Evolutionary conservation across 352 stramenopile genomes (phyloP), one percentile per base, ranked within the genome.

Genomic region (Pythium folliculosum): DNA sequence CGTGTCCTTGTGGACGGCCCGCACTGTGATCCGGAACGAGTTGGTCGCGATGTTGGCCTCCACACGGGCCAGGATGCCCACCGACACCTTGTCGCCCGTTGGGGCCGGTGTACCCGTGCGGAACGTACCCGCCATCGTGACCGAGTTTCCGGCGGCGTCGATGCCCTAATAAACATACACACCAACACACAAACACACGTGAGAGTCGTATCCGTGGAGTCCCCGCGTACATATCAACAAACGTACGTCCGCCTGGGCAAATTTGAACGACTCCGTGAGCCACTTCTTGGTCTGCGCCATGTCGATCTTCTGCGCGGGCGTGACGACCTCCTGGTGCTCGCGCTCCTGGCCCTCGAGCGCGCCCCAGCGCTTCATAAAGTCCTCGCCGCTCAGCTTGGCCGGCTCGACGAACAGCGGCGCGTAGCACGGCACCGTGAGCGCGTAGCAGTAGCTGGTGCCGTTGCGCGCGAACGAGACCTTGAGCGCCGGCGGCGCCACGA

Each of bases 351-450:
- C 91, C 56, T 97, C 91, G 7, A 98, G 75, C 51, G 89, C 92
- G 30, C 84, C 86, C 93, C 94, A 98, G 40, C 94, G 80, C 72
- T 97, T 91, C 76, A 97, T 90, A 74, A 98, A 98, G 12, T 95
- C 92, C n/a, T 89, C 85, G 44, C 82, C 79, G 53, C 92, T 82
- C 10, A 98, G 77, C 52, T 88, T 91, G 19, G 98, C 90, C 17
- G 94, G 92, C 71, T 98, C 94, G 72, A 98, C 90, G 77, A 98
- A 99, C 56, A 71, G 90, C 30, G 89, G 97, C 3, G 81, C 90
- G 40, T 97, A 85, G 55, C 96, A 91, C 22, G 94, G 95, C 61
- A 98, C 75, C 25, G 71, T 69, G 30, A 91, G 58, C 53, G 65
- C 53, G 81, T 88, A 98, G 82, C 66, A 83, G 79, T 78, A 95